phyloP scores from a whole-genome alignment of 768 basidiomycete genomes.

The Tephrocybe sp. region DNA sequence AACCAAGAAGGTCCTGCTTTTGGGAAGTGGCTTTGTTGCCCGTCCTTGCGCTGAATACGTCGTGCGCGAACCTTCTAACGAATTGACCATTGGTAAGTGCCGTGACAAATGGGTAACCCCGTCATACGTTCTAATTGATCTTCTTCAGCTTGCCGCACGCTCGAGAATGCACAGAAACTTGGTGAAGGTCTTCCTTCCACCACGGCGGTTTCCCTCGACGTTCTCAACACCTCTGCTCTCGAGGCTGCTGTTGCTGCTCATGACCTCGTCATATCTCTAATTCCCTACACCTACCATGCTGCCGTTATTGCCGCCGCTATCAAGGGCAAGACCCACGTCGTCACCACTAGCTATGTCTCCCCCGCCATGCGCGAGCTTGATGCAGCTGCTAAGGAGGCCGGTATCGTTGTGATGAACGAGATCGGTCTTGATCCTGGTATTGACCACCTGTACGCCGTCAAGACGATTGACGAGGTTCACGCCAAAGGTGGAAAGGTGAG shows the following conservation, averaged over 20 bases:
- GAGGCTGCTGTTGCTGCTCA: constrained; percentile 79
- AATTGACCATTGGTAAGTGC: constrained; percentile 78
- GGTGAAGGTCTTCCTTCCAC: constrained; percentile 66
- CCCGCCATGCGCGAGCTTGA: constrained; percentile 89
- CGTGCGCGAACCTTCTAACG: constrained; percentile 73
- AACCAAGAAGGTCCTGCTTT: constrained; percentile 73
- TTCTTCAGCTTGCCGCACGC: constrained; percentile 78
- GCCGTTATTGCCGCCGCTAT: constrained; percentile 90
- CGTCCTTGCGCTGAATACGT: constrained; percentile 96
- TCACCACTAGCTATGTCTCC: constrained; percentile 95
- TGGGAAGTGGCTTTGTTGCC: constrained; percentile 95
- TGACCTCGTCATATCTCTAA: constrained; percentile 94
- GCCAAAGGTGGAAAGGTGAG: constrained; percentile 88
- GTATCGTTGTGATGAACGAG: constrained; percentile 95
- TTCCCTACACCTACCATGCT: constrained; percentile 92
- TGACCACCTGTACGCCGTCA: constrained; percentile 91
- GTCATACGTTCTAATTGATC: background rate
- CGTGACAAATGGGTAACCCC: background rate
- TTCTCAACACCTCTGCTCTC: constrained; percentile 63
- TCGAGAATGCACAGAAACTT: constrained; percentile 70
- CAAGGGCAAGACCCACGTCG: constrained; percentile 85
- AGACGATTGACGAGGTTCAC: constrained; percentile 93
- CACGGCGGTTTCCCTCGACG: constrained; percentile 80
- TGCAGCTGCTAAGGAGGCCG: constrained; percentile 75
- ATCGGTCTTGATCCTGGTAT: constrained; percentile 97